Evolutionary conservation across 2,329 filamentous ascomycete species (phyloP).

Genomic region (Huntiella bhutanensis): DNA sequence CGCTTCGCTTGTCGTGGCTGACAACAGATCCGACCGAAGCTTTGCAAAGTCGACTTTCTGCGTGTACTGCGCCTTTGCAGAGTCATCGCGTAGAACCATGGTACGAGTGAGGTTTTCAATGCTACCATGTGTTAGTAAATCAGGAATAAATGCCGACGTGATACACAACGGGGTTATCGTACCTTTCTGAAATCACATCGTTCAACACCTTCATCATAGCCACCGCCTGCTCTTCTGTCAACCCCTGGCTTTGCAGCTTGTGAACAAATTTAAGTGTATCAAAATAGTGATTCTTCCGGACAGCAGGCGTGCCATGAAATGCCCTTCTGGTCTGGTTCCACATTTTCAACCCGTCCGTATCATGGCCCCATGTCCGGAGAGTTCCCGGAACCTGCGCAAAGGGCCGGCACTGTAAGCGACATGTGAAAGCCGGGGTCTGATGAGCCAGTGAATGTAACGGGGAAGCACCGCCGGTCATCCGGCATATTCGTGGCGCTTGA

Average conservation of each 20-base stretch:
- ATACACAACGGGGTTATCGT: background rate
- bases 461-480: no score
- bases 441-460: no score
- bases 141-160: background rate
- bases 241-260: slow-evolving; percentile 72
- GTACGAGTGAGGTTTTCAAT: slow-evolving; percentile 95
- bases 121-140: slow-evolving; percentile 23
- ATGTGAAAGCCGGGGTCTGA: no score
- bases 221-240: slow-evolving; percentile 84
- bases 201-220: slow-evolving; percentile 98
- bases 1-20: slow-evolving; percentile 77
- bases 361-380: no score
- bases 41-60: slow-evolving; percentile 98
- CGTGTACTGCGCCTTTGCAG: slow-evolving; percentile 59
- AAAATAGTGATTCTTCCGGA: slow-evolving; percentile 74
- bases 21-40: slow-evolving; percentile 80
- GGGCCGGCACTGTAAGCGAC: no score
- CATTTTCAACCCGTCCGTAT: no score
- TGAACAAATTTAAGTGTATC: slow-evolving; percentile 97
- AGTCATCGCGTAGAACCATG: slow-evolving; percentile 92
- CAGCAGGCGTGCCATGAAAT: slow-evolving; percentile 48
- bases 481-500: no score
- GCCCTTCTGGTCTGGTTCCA: slow-evolving; percentile 20
- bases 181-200: slow-evolving; percentile 93
- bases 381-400: no score